phyloP scores from a whole-genome alignment of 1,284 basidiomycete species.

The Trichosporon sp. region DNA sequence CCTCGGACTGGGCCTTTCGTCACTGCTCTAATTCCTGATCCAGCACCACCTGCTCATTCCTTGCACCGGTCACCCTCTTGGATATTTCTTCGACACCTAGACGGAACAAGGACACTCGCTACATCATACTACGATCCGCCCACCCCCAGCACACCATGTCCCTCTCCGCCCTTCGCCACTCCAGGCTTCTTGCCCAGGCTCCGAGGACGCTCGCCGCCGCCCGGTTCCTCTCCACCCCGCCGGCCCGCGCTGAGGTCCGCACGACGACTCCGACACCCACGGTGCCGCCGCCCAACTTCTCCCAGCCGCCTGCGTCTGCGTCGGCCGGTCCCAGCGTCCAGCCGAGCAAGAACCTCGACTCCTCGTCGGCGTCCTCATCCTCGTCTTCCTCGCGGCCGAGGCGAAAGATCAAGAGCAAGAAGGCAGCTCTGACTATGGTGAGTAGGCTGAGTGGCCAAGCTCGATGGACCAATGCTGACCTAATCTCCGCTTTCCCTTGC shows the following conservation, averaged over 20 bases:
- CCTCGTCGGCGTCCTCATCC: not conserved
- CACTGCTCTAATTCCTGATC: not conserved
- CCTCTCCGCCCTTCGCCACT: not conserved
- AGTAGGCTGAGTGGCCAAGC: constrained; percentile 40
- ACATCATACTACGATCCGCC: not conserved
- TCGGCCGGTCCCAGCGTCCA: not conserved
- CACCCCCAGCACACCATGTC: not conserved
- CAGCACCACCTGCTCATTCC: not conserved
- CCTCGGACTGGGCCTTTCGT: not conserved
- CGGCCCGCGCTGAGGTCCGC: not conserved
- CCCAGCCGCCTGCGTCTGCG: not conserved
- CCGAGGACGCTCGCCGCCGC: not conserved
- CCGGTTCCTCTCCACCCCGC: not conserved
- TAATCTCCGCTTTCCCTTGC: not conserved
- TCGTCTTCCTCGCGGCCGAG: constrained; percentile 15
- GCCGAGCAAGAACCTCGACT: not conserved
- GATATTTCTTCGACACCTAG: not conserved
- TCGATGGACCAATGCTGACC: not conserved
- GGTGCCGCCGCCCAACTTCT: not conserved
- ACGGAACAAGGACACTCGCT: not conserved
- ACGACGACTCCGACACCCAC: not conserved
- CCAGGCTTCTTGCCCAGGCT: not conserved
- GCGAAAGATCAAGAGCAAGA: constrained; percentile 60
- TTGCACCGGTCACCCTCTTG: not conserved
- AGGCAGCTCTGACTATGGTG: constrained; percentile 78